These are phyloP conservation scores for Hymenoscyphus fraxineus DNA, from an alignment of 2,329 filamentous ascomycete genomes.

Conservation along the genomic window DNA sequence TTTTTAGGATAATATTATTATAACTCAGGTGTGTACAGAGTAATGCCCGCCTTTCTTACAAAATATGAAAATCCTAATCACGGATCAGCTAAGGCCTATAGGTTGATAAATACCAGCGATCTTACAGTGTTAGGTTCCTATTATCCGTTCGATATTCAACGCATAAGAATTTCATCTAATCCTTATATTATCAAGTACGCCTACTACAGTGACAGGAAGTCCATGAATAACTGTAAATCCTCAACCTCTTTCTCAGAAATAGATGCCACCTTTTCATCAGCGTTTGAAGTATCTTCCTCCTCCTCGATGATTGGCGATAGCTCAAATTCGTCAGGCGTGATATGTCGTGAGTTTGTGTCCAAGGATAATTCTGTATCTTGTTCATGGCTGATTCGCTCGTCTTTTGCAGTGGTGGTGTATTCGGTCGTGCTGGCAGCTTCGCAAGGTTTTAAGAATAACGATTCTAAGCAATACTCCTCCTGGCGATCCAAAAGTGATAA, in stretches of 20 bases:
- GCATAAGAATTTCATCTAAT: no score
- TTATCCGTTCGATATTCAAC: no score
- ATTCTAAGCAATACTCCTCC: not conserved
- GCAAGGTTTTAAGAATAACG: not conserved
- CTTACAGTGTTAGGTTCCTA: no score
- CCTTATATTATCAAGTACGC: not conserved
- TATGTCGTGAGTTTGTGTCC: not conserved
- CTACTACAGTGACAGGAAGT: not conserved
- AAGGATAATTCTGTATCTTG: not conserved
- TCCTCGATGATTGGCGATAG: not conserved
- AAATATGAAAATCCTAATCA: no score
- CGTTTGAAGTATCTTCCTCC: not conserved
- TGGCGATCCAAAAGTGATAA: not conserved
- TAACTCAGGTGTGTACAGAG: no score
- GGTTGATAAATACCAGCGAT: no score
- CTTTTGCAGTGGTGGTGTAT: not conserved
- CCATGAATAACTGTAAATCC: not conserved
- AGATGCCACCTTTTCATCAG: not conserved
- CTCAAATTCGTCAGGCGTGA: not conserved
- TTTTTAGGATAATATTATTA: no score
- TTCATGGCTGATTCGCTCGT: not conserved
- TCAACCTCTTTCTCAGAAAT: not conserved
- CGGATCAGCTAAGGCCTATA: no score
- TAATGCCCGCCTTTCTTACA: no score
- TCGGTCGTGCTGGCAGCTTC: not conserved